Base-by-base conservation (phyloP, 164 flowering plant genomes). In the Liquidambar formosana region DNA sequence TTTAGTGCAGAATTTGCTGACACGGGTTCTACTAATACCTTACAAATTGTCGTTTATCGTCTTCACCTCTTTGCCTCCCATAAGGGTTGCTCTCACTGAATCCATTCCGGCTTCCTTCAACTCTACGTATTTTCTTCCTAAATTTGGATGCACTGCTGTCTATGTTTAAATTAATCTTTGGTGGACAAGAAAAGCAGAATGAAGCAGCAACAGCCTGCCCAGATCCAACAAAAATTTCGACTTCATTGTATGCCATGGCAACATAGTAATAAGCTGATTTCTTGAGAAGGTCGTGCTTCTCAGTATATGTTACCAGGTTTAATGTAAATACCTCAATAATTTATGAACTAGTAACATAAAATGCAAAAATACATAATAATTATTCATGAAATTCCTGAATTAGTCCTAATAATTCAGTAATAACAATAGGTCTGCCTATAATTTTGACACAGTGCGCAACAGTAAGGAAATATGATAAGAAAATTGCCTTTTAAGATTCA, bases 91-190 rank as follows among this genome's bases (percentile, higher is more conserved):
- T 80, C 26, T 76, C 78, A 57, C 78, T 86, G 79, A 89, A 88
- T 49, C 91, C 86, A 65, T 88, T 79, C 9, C 84, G 75, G 49
- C 75, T 75, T 61, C 93, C 85, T 45, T 82, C 86, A 27, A 68
- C 77, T 73, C 75, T 82, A 0, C 78, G 77, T 60, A 4, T 62
- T 70, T 86, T 94, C 82, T 88, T 91, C 75, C 91, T 89, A 57
- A 85, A 85, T 71, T 91, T 91, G 46, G 98, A 87, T 11, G 97
- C 93, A 57, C 72, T 90, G 79, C 99, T 93, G 75, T 93, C 93
- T 21, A 95, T 75, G 73, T 70, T 82, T 27, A 96, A 82, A 71
- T 81, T 81, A 12, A 96, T 78, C 79, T 89, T 93, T 0, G 97
- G 99, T n/a, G 97, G 99, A 23, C 67, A 28, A 23, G 93, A 80